Evolutionary conservation across 768 basidiomycete species (phyloP).

Genomic region (Agrocybe pediades): DNA sequence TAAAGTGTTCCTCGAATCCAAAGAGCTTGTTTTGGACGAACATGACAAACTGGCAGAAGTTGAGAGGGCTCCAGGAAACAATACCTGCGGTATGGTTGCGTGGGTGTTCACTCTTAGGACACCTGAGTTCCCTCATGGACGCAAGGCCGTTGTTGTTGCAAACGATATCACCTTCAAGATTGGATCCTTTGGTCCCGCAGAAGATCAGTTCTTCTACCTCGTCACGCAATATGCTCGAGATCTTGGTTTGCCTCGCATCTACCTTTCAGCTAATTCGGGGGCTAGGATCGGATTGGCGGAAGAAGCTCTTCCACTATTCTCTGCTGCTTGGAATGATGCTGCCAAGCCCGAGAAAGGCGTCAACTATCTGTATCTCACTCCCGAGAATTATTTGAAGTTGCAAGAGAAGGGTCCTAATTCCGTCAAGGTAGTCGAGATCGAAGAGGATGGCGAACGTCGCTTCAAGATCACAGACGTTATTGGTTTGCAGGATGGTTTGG

Average conservation of each 20-base stretch:
- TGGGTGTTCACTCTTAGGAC: conserved; percentile 94
- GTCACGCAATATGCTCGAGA: conserved; percentile 92
- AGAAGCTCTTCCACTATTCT: conserved; percentile 86
- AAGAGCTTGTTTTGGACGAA: conserved; percentile 94
- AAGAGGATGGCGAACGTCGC: conserved; percentile 83
- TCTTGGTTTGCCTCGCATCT: conserved; percentile 89
- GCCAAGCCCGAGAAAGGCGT: conserved; percentile 91
- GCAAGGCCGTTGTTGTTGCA: conserved; percentile 86
- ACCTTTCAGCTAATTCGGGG: conserved; percentile 98
- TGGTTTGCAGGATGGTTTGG: conserved; percentile 95
- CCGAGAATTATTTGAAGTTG: conserved; percentile 86
- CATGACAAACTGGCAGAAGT: conserved; percentile 90
- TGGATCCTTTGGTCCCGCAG: conserved; percentile 93
- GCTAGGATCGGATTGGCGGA: conserved; percentile 96
- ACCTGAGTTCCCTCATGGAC: conserved; percentile 90
- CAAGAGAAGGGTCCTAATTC: conserved; percentile 81
- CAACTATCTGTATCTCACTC: conserved; percentile 93
- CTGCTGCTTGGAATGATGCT: conserved; percentile 86
- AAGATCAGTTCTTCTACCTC: conserved; percentile 96
- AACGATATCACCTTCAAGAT: conserved; percentile 99
- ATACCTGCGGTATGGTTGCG: conserved; percentile 95
- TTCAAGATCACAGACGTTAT: conserved; percentile 97
- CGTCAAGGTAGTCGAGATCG: conserved; percentile 81
- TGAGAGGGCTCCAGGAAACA: conserved; percentile 90
- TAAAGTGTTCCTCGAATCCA: conserved; percentile 76